These are phyloP conservation scores for Coniochaeta prunicola DNA, from an alignment of 2,329 filamentous ascomycete species.

Conservation along the genomic window DNA sequence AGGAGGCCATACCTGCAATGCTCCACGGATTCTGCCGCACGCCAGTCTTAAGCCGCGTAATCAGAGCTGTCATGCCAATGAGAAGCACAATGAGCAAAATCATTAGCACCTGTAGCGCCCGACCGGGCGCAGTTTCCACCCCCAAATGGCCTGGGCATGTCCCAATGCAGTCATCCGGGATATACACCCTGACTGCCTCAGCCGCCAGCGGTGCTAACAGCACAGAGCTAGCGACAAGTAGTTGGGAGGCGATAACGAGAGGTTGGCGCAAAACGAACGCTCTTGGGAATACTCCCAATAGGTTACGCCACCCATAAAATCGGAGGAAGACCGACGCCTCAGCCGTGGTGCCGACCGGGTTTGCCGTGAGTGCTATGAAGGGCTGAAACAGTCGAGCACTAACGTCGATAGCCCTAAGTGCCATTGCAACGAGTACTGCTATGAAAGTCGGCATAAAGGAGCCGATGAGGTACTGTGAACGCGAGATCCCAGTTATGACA, in stretches of 20 bases:
- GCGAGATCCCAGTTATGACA: neutral
- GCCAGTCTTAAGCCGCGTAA: slow-evolving; percentile 1
- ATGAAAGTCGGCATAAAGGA: slow-evolving; percentile 5
- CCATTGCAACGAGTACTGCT: slow-evolving; percentile 2
- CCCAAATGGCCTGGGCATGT: neutral
- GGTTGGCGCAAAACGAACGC: neutral
- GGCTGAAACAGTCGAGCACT: slow-evolving; percentile 5
- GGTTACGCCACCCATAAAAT: neutral
- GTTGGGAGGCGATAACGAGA: neutral
- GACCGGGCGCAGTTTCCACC: neutral
- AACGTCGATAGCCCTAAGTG: slow-evolving; percentile 2
- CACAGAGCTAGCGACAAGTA: neutral
- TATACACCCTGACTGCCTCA: neutral
- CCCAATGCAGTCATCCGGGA: neutral
- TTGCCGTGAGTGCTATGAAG: slow-evolving; percentile 1
- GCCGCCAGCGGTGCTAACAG: neutral
- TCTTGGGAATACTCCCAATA: neutral
- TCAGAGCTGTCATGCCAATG: neutral
- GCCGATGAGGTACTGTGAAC: slow-evolving; percentile 2
- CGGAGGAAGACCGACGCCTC: slow-evolving; percentile 1
- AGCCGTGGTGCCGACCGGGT: neutral
- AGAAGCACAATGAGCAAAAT: neutral
- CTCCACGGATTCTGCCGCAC: slow-evolving; percentile 6
- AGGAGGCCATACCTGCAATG: slow-evolving; percentile 5
- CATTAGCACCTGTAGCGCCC: slow-evolving; percentile 1